Evolutionary conservation across 306 rosid species (phyloP), one percentile per base, ranked within the genome.

Genomic region (Vicia faba): DNA sequence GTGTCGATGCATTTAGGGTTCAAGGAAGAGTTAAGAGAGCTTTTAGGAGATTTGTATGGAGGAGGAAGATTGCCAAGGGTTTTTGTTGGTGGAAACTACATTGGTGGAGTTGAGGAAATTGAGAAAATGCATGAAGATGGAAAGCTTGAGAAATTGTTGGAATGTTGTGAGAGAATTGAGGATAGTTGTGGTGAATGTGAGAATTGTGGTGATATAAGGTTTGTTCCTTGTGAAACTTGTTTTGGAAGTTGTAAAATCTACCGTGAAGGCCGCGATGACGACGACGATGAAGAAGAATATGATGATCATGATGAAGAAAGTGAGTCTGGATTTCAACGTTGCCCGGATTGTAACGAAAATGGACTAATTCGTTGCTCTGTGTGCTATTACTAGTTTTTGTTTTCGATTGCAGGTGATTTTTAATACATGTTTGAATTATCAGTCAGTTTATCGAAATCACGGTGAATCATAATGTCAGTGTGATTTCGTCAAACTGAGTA

Each of bases 1-100:
- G 89, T 95, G 3, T 95, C 96, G 0, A 90, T 95, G 99, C 97
- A 95, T 83, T 85, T 87, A 0, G 97, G 91, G 73, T 95, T 95
- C 80, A 90, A 82, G 70, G 97, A 90, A 14, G 99, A 95, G 75
- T 80, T 93, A 0, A 93, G 66, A 36, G 95, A 86, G 75, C 80
- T 85, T 1, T 8, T 83, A 6, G 78, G 80, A 40, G 81, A 80
- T 26, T 78, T 79, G 35, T 61, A 71, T 19, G 61, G 12, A 48
- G 31, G 57, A 1, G 60, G 84, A 64, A 82, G 86, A 20, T 80
- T 95, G 75, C 99, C 99, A 1, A 85, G 72, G 11, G 92, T 88
- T 67, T 95, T 95, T 68, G 18, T 95, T 29, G 95, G 85, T 26
- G 69, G 76, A 3, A 79, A 76, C 15, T 83, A 70, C 84, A 72